Evolutionary conservation across 495 filamentous ascomycete species (phyloP), one percentile per base, ranked within the genome.

Genomic region (Parathielavia appendiculata): DNA sequence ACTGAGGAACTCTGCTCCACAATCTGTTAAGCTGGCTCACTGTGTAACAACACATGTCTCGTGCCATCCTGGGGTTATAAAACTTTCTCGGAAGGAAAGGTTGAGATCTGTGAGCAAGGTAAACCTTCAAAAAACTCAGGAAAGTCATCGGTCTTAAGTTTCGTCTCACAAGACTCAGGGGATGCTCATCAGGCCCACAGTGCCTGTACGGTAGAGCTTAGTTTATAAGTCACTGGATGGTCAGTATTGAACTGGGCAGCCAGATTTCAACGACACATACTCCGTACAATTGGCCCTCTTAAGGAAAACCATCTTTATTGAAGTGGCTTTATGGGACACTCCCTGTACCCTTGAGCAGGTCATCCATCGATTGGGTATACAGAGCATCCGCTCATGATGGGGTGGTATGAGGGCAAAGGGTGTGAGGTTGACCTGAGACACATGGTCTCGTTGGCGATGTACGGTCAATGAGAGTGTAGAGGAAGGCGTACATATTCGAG

Each of bases 371-470:
- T 60, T 90, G 87, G 23, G 86, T 66, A 65, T 92, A 95, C 11
- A 92, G 78, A 44, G 86, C 80, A 66, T 89, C 80, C 76, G 66
- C 88, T 92, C 41, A 88, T 92, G 11, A 92, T 96, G 57, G 13
- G 79, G 76, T 53, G 96, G 71, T 1, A 92, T 84, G 35, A 96
- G 65, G 49, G 93, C 81, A 83, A 92, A 97, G 9, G 92, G 92
- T 9, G 91, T 92, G 48, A 92, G 81, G 63, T 93, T 88, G 22
- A 96, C 79, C 63, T 97, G 59, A 89, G 88, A 35, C 83, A 86
- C 26, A 93, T 72, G 14, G 81, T 71, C 14, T 75, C 73, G 10
- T 90, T 90, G 30, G 93, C 78, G 71, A 96, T 95, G 69, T 88
- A 93, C 0, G 92, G 92, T 96, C 92, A 41, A 96, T 78, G 83